Base-by-base conservation (phyloP, 2,329 filamentous ascomycete genomes). In the Rugonectria rugulosa region DNA sequence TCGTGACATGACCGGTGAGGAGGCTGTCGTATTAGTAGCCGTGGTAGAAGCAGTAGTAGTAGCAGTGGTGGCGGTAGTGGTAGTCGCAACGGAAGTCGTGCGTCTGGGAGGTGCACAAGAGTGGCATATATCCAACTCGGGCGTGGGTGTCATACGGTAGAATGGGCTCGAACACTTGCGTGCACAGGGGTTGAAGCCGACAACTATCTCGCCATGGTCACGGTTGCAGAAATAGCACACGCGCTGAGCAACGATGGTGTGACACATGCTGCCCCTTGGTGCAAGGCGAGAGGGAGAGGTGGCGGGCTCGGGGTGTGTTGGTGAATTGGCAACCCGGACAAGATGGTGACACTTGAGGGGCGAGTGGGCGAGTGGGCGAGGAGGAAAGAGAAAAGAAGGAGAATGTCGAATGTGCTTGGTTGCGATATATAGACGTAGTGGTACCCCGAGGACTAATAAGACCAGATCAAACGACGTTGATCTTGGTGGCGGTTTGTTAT, bases 81-180 rank as follows among this genome's bases (percentile, higher is more conserved):
- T 32, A 15, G 29, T 15, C 29, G 32, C 10, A 6, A 6, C n/a
- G n/a, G 32, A 19, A 6, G 32, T 40, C 20, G 37, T 40, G 37
- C 7, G 6, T 14, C 37, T 20, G 14, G 37, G 32, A 2, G 32
- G 24, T 20, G 60, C 43, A 53, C 66, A 68, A 40, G 68, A 53
- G 49, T 54, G 51, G 60, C 66, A 68, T 49, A 68, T 38, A 45
- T 67, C 66, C 62, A 69, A 58, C 54, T 68, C 58, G 34, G 61
- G 64, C 34, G 61, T 62, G 50, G 68, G 63, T 23, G 65, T 68
- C 49, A 70, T 63, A 48, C 66, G 64, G 58, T 70, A 70, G 57
- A 66, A 69, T 34, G 68, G 68, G 46, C 65, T 70, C 47, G 60
- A 59, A 61, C 68, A 70, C 61, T 62, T 65, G 57, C 68, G 68